Evolutionary conservation across 2,329 filamentous ascomycete genomes (phyloP).

Genomic region (Botrytis porri): DNA sequence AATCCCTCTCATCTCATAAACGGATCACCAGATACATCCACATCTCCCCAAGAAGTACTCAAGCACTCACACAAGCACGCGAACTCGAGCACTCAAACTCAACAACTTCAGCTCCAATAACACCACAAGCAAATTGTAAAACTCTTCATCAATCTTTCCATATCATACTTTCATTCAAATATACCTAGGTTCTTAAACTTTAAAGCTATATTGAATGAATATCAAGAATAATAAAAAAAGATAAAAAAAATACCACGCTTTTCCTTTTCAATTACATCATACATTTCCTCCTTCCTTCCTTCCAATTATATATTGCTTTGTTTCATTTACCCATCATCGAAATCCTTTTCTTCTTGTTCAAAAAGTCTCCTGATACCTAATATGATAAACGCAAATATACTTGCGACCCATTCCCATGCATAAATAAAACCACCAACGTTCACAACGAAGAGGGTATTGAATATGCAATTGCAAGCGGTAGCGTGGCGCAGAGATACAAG

Average conservation of each 20-base stretch:
- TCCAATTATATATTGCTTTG: not conserved
- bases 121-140: too few species aligned
- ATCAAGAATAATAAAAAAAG: not conserved
- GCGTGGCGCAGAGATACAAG: conserved; percentile 4
- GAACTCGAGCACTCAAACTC: too few species aligned
- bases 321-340: not conserved
- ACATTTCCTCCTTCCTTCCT: not conserved
- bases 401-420: conserved; percentile 5
- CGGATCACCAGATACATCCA: too few species aligned
- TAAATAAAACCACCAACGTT: conserved; percentile 14
- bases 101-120: too few species aligned
- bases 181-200: not conserved
- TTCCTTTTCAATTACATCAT: not conserved
- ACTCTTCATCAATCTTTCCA: not conserved
- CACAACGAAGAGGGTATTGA: conserved; percentile 10
- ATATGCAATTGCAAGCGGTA: conserved; percentile 9
- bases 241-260: not conserved
- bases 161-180: not conserved
- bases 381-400: not conserved
- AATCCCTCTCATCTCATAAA: too few species aligned
- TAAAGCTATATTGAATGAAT: not conserved
- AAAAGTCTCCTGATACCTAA: not conserved
- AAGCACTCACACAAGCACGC: too few species aligned
- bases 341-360: not conserved
- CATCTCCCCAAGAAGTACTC: too few species aligned